Evolutionary conservation across 2,329 filamentous ascomycete genomes (phyloP), one percentile per base, ranked within the genome.

Genomic region (Bertia moriformis): DNA sequence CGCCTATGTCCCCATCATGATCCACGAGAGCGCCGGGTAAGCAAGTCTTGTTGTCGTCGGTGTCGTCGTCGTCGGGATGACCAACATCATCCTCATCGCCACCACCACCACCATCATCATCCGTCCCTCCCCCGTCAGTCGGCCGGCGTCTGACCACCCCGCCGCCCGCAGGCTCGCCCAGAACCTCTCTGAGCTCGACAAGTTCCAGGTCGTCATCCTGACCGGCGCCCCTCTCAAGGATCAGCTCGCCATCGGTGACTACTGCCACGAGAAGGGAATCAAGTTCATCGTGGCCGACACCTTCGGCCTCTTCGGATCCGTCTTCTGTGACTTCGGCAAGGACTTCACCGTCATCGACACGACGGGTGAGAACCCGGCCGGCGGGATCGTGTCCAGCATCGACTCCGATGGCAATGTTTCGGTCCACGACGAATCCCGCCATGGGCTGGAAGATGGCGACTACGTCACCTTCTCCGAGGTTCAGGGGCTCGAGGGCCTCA

Each of bases 321-420:
- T 98, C 48, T 98, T 98, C 65, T 95, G 88, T 52, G 91, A 98
- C 54, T 98, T 96, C 55, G 91, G 91, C 48, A 78, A 89, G 53
- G 84, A 91, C 51, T 98, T 98, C 59, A 86, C 84, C 4, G 77
- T 91, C 40, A 79, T 86, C 46, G 91, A 98, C 53, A 66, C 87
- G 3, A 96, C 83, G 13, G 91, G 91, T 49, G 91, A 98, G 63
- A 85, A 83, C 45, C 82, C 85, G 4, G 66, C 85, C 20, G 86
- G 67, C 53, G 91, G 91, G 18, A 98, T 98, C 45, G 72, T 98
- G 40, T 88, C 89, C 32, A 82, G 73, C 40, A 89, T 98, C 48
- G 78, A 93, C 50, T 82, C 91, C 44, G 83, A 91, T 35, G 91
- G 91, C 15, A 57, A 95, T 38, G 89, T 98, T 3, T 94, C 89